A percentile compares a stretch with the other conserved stretches of the same genome.
Evolutionary conservation across 305 asterid genomes (phyloP).

Genomic region (Fraxinus nigra): DNA sequence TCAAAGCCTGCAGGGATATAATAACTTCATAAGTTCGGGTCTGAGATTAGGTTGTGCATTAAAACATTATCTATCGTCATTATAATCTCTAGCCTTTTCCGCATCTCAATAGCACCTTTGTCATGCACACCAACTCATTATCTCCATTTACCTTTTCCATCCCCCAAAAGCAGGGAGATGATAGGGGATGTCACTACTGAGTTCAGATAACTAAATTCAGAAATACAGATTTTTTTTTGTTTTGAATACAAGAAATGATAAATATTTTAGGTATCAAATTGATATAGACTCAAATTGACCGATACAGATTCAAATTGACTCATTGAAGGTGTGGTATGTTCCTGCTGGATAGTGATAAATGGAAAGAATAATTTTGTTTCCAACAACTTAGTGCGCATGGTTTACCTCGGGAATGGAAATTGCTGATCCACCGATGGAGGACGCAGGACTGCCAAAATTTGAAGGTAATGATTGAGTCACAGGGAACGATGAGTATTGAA

Average conservation of each 20-base stretch:
- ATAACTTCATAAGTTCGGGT: background rate
- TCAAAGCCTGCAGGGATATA: conserved; percentile 51
- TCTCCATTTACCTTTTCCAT: background rate
- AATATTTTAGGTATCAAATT: background rate
- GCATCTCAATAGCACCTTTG: background rate
- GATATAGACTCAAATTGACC: background rate
- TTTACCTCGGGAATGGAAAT: conserved; percentile 82
- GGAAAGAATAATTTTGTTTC: background rate
- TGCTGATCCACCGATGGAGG: conserved; percentile 59
- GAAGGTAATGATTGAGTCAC: conserved; percentile 53
- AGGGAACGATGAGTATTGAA: conserved; percentile 69
- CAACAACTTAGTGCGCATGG: conserved; percentile 9
- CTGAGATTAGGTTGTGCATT: background rate
- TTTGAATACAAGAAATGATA: background rate
- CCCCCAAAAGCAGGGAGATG: background rate
- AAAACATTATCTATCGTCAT: background rate
- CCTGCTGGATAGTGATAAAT: background rate
- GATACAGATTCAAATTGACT: background rate
- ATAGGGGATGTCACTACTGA: background rate
- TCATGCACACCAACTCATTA: background rate
- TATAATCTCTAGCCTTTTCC: background rate
- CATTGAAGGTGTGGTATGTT: background rate
- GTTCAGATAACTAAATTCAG: background rate
- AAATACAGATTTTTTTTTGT: background rate
- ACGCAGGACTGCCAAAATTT: conserved; percentile 54